phyloP scores from a whole-genome alignment of 768 basidiomycete genomes.

The Kwoniella shandongensis region DNA sequence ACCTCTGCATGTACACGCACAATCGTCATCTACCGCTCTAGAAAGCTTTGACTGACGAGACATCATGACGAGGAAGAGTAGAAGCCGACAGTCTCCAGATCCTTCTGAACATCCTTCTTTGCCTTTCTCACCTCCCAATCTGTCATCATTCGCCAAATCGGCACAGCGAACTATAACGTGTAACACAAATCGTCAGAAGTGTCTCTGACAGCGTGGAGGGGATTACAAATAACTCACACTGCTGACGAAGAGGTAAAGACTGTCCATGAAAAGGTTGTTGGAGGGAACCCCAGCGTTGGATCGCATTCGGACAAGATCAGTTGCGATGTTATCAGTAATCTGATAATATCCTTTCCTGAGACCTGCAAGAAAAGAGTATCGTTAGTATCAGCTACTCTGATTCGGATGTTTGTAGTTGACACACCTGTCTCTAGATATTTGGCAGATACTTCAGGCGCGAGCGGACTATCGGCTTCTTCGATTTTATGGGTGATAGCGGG shows the following conservation, averaged over 20 bases:
- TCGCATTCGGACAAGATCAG: constrained; percentile 66
- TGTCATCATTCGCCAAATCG: constrained; percentile 49
- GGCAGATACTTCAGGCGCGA: constrained; percentile 68
- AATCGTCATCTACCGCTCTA: no score
- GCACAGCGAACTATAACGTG: constrained; percentile 42
- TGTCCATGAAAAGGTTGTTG: constrained; percentile 65
- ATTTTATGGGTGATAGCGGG: constrained; percentile 73
- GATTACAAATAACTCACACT: constrained; percentile 54
- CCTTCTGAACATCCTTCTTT: constrained; percentile 18
- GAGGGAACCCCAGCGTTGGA: constrained; percentile 66
- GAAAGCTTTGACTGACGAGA: no score
- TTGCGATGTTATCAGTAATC: constrained; percentile 71
- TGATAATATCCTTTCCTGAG: constrained; percentile 70
- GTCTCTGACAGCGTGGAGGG: background rate
- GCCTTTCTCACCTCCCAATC: constrained; percentile 36
- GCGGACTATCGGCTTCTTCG: constrained; percentile 68
- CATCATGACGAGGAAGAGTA: constrained; percentile 15
- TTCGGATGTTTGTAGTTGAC: no score
- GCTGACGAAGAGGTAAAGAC: constrained; percentile 56
- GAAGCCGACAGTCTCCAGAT: constrained; percentile 27
- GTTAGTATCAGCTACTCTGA: constrained; percentile 4
- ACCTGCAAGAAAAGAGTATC: no score
- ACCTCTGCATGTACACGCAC: no score
- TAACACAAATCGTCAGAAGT: background rate
- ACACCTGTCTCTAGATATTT: constrained; percentile 63